phyloP scores from a whole-genome alignment of 2,329 filamentous ascomycete species.

The Tolypocladium cylindrosporum region DNA sequence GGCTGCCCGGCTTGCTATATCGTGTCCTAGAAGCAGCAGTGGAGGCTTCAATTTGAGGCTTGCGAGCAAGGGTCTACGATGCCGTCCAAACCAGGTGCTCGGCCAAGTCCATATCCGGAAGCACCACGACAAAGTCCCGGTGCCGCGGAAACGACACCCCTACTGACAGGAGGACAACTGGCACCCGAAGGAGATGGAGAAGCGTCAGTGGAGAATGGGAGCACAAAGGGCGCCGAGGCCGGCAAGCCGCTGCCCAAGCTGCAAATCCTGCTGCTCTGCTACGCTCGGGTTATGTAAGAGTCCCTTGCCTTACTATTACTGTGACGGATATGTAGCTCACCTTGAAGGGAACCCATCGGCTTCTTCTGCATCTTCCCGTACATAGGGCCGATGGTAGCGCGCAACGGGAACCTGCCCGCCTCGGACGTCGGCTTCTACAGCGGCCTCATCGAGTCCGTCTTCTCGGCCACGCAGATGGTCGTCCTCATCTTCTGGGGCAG shows the following conservation, averaged over 20 bases:
- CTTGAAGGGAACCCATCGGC: constrained; percentile 54
- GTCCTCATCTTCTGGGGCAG: constrained; percentile 68
- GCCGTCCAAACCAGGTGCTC: not conserved
- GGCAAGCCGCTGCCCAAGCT: constrained; percentile 39
- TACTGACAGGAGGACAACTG: not conserved
- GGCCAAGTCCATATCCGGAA: not conserved
- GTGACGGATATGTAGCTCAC: not conserved
- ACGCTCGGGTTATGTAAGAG: constrained; percentile 47
- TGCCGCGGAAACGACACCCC: not conserved
- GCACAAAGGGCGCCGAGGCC: not conserved
- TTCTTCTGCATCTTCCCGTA: constrained; percentile 79
- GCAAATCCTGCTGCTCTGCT: constrained; percentile 68
- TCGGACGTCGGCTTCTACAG: constrained; percentile 72
- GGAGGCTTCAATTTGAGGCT: not conserved
- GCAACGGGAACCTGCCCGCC: constrained; percentile 49
- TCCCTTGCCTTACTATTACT: not conserved
- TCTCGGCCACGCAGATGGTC: constrained; percentile 66
- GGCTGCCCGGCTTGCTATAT: no score
- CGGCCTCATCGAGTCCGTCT: constrained; percentile 65
- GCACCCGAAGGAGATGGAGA: not conserved
- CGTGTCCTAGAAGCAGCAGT: not conserved
- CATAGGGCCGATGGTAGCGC: constrained; percentile 66
- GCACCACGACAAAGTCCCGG: not conserved
- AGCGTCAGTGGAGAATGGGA: not conserved
- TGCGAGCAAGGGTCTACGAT: not conserved